phyloP scores from a whole-genome alignment of 208 protist species.

The Endotrypanum monterogeii region DNA sequence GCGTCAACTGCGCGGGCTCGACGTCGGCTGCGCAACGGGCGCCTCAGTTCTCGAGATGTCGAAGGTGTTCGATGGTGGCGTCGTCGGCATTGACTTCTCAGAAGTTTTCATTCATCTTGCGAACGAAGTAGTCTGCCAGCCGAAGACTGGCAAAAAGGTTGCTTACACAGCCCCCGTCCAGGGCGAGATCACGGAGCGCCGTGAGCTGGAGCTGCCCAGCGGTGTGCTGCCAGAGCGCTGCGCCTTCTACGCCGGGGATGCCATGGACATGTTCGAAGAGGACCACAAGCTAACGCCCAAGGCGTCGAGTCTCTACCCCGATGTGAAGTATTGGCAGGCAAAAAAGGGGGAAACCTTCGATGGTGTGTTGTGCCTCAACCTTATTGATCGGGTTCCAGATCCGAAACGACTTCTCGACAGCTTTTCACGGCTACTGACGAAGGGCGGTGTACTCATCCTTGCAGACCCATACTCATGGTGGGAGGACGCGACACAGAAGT shows the following conservation, averaged over 20 bases:
- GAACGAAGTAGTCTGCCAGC: constrained; percentile 35
- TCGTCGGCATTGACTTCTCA: constrained; percentile 81
- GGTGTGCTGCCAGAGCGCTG: constrained; percentile 46
- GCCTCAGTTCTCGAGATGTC: constrained; percentile 82
- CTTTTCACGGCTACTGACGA: constrained; percentile 42
- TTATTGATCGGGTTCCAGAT: constrained; percentile 83
- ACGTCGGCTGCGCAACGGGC: constrained; percentile 86
- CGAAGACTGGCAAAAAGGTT: constrained; percentile 29
- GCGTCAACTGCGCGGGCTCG: constrained; percentile 46
- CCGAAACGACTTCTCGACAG: constrained; percentile 61
- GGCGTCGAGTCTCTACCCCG: constrained; percentile 33
- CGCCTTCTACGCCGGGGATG: constrained; percentile 63
- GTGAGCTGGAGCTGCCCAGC: constrained; percentile 28
- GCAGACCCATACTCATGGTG: constrained; percentile 89
- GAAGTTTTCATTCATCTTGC: constrained; percentile 74
- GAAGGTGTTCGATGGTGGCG: constrained; percentile 68
- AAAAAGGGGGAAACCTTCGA: constrained; percentile 68
- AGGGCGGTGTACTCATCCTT: constrained; percentile 76
- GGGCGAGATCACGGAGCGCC: constrained; percentile 54
- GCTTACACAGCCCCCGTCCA: constrained; percentile 60
- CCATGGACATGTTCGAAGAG: constrained; percentile 60
- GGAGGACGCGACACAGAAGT: constrained; percentile 58
- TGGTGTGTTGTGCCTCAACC: constrained; percentile 74
- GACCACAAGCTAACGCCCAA: constrained; percentile 19
- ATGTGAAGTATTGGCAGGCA: constrained; percentile 59